Evolutionary conservation across 768 basidiomycete genomes (phyloP).

Genomic region (Lactarius trivialis): DNA sequence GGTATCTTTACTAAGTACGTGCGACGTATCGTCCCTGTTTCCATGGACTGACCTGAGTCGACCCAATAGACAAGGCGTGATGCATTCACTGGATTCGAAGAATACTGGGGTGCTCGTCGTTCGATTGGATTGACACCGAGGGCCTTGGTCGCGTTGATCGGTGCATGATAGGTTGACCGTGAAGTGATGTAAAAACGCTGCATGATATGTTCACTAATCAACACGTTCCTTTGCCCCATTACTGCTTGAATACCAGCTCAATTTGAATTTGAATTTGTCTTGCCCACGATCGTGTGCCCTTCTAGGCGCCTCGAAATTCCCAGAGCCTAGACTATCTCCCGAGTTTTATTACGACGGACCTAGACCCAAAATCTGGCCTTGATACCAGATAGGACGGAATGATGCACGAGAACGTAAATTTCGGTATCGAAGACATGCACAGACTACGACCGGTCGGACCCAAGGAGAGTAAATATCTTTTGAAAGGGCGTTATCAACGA

Average conservation of each 20-base stretch:
- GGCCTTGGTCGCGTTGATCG: not conserved
- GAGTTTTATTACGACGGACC: not conserved
- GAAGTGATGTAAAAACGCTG: not conserved
- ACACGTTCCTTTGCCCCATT: not conserved
- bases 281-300: too few species aligned
- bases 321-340: too few species aligned
- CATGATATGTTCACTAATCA: not conserved
- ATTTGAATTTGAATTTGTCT: not conserved
- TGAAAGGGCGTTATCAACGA: too few species aligned
- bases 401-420: too few species aligned
- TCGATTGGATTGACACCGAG: not conserved
- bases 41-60: not conserved
- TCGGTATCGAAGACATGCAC: too few species aligned
- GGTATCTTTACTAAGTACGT: constrained; percentile 1
- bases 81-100: not conserved
- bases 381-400: not conserved
- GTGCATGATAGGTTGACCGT: not conserved
- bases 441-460: too few species aligned
- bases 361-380: too few species aligned
- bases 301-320: too few species aligned
- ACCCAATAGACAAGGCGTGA: not conserved
- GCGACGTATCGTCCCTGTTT: not conserved
- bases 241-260: not conserved
- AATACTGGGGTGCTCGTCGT: constrained; percentile 15
- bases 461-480: too few species aligned